A percentile compares a stretch with the other conserved stretches of the same genome.
Conservation (phyloP, 1,284 basidiomycete species). For the Pseudozyma tsukubaensis region DNA sequence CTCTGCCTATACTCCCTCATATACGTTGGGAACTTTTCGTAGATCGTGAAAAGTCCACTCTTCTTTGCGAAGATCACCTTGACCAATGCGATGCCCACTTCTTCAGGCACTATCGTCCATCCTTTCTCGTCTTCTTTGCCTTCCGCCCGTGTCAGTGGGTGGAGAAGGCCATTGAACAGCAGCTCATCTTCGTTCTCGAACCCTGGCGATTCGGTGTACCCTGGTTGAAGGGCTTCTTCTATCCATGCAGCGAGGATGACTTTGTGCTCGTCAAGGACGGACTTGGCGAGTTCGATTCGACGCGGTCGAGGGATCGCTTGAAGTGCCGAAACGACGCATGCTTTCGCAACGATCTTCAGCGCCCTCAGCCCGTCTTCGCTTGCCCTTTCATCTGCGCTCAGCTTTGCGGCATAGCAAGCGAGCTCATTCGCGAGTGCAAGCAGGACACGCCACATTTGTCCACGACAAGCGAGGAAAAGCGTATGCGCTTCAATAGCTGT, state of each 20-base stretch:
- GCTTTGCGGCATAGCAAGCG: conserved; percentile 5
- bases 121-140: background rate
- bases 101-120: conserved; percentile 20
- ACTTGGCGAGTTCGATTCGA: conserved; percentile 15
- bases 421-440: conserved; percentile 32
- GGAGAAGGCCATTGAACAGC: conserved; percentile 28
- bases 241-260: conserved; percentile 17
- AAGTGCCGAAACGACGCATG: conserved; percentile 23
- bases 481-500: conserved; percentile 40
- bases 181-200: conserved; percentile 22
- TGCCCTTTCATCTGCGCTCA: background rate
- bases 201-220: background rate
- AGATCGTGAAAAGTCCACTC: conserved; percentile 25
- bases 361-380: background rate
- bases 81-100: conserved; percentile 31
- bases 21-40: conserved; percentile 28
- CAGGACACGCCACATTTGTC: conserved; percentile 41
- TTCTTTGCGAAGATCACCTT: conserved; percentile 45
- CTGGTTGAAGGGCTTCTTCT: background rate
- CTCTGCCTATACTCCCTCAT: conserved; percentile 25
- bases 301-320: conserved; percentile 22
- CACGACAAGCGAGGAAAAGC: conserved; percentile 31
- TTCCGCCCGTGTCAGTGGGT: background rate
- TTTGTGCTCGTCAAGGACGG: conserved; percentile 6
- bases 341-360: conserved; percentile 18